A percentile compares a stretch with the other conserved stretches of the same genome.
phyloP scores from a whole-genome alignment of 2,329 filamentous ascomycete genomes.

The Fusarium sp. region DNA sequence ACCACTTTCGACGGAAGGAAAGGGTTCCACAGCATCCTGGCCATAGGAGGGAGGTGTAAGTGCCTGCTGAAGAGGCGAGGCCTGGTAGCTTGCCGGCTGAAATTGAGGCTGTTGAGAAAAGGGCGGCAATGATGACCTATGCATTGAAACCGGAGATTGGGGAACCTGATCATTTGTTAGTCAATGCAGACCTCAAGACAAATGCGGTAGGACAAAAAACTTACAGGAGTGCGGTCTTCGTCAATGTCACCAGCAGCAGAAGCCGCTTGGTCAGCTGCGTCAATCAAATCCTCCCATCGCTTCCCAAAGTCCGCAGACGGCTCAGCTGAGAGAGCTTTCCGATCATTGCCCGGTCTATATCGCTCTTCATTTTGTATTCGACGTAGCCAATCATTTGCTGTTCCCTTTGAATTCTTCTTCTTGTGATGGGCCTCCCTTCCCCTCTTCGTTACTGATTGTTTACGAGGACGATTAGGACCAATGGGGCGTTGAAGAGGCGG shows the following conservation, averaged over 20 bases:
- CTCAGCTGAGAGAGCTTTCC: constrained; percentile 89
- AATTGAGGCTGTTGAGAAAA: constrained; percentile 70
- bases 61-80: constrained; percentile 89
- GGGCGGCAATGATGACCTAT: constrained; percentile 71
- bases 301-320: constrained; percentile 85
- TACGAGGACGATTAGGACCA: constrained; percentile 79
- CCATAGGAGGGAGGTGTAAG: constrained; percentile 84
- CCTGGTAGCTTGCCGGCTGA: constrained; percentile 78
- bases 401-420: constrained; percentile 77
- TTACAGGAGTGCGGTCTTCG: constrained; percentile 88
- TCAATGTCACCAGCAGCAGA: constrained; percentile 92
- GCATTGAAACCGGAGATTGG: constrained; percentile 72
- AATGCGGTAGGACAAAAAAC: neutral
- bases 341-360: constrained; percentile 74
- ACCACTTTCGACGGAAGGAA: constrained; percentile 88
- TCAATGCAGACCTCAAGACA: constrained; percentile 23
- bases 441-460: constrained; percentile 86
- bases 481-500: constrained; percentile 83
- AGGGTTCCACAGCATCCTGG: constrained; percentile 78
- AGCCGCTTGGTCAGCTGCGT: constrained; percentile 78
- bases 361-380: constrained; percentile 71
- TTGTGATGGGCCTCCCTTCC: constrained; percentile 82
- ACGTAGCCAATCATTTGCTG: constrained; percentile 74
- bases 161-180: constrained; percentile 62
- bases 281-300: constrained; percentile 95